Conservation (phyloP, 2,329 filamentous ascomycete species). For the Monilinia aucupariae region DNA sequence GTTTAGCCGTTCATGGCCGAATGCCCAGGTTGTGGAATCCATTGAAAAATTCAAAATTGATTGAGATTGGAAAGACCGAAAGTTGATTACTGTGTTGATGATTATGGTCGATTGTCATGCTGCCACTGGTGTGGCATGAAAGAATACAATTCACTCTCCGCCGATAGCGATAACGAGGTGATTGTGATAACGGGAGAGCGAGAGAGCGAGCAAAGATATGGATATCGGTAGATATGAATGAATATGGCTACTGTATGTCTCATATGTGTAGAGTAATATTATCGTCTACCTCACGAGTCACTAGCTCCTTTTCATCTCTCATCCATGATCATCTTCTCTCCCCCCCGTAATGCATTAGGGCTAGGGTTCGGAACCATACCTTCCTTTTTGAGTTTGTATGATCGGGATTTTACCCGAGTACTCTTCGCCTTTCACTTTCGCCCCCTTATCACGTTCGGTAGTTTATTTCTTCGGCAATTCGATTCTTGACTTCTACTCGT, state of each 20-base stretch:
- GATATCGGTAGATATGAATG: too few relatives aligned
- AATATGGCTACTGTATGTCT: too few relatives aligned
- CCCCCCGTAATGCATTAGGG: conserved; percentile 7
- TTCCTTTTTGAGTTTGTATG: background rate
- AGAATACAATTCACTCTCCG: background rate
- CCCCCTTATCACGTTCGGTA: too few relatives aligned
- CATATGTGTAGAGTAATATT: too few relatives aligned
- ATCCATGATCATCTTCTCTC: background rate
- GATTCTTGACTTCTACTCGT: too few relatives aligned
- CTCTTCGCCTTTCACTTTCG: too few relatives aligned
- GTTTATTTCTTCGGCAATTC: too few relatives aligned
- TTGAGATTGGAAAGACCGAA: background rate
- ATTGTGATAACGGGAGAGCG: conserved; percentile 5
- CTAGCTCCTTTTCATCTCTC: background rate
- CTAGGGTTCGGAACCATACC: background rate
- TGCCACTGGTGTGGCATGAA: too few relatives aligned
- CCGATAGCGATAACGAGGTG: conserved; percentile 9
- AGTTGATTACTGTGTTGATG: background rate
- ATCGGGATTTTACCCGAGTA: too few relatives aligned
- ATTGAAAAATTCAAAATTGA: background rate
- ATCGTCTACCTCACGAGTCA: background rate
- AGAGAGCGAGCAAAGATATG: background rate
- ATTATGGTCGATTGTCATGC: too few relatives aligned
- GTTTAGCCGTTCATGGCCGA: background rate
- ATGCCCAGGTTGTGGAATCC: background rate